phyloP scores from a whole-genome alignment of 1,139 yeast genomes.

The Scheffersomyces lignicola region DNA sequence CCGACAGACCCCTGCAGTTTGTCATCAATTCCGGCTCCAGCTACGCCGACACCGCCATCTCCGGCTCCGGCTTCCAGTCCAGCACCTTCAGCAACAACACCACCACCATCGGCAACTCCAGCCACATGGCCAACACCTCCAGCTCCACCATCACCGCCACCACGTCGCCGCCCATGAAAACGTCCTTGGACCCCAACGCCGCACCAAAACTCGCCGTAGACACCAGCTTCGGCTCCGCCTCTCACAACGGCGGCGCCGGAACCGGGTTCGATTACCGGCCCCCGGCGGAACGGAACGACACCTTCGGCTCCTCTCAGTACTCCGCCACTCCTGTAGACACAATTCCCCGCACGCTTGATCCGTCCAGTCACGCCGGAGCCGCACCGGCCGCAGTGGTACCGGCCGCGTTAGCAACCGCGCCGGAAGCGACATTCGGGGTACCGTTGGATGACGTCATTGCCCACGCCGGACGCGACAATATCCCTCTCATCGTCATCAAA shows the following conservation, averaged over 20 bases:
- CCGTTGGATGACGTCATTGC: conserved; percentile 74
- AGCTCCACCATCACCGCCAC: background rate
- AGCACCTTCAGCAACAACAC: background rate
- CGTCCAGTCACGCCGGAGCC: background rate
- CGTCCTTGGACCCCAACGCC: too few relatives aligned
- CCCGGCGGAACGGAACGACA: too few relatives aligned
- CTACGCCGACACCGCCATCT: too few relatives aligned
- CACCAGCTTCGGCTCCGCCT: too few relatives aligned
- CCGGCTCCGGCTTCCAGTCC: background rate
- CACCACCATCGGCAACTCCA: background rate
- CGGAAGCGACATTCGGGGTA: conserved; percentile 71
- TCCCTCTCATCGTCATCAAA: conserved; percentile 86
- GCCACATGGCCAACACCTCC: background rate
- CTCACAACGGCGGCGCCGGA: too few relatives aligned
- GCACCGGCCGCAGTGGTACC: background rate
- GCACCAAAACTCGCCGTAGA: too few relatives aligned
- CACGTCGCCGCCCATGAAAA: too few relatives aligned
- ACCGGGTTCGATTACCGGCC: too few relatives aligned
- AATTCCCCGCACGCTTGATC: conserved; percentile 1
- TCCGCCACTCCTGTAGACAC: conserved; percentile 2
- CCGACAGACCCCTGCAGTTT: conserved; percentile 14
- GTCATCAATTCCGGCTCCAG: too few relatives aligned
- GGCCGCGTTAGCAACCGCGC: conserved; percentile 18
- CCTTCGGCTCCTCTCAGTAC: conserved; percentile 27
- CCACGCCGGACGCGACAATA: conserved; percentile 81